phyloP scores from a whole-genome alignment of 2,329 filamentous ascomycete species.

The Ilyonectria robusta region DNA sequence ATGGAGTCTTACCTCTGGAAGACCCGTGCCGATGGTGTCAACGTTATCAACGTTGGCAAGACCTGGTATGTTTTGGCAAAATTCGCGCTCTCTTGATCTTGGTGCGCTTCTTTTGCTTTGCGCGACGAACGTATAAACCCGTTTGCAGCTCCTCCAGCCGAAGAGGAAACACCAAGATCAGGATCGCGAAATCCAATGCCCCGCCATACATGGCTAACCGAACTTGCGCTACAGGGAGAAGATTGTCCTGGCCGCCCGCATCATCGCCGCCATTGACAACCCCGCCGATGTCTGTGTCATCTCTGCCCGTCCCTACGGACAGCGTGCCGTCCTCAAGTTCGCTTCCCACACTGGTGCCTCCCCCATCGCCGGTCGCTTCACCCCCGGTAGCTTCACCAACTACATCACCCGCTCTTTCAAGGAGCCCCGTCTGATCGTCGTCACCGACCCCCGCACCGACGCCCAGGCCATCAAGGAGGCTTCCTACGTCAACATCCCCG shows the following conservation, averaged over 20 bases:
- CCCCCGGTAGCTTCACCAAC: constrained; percentile 99
- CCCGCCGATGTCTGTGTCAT: constrained; percentile 99
- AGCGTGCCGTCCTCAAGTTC: constrained; percentile 99
- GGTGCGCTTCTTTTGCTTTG: not conserved
- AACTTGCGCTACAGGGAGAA: constrained; percentile 82
- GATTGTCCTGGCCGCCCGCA: constrained; percentile 98
- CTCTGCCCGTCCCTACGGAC: constrained; percentile 98
- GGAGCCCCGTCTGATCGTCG: constrained; percentile 99
- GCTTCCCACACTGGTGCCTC: constrained; percentile 97
- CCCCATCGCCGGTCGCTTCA: constrained; percentile 99
- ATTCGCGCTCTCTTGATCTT: constrained; percentile 15
- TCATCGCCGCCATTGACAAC: constrained; percentile 99
- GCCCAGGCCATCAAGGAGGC: constrained; percentile 99
- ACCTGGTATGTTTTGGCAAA: constrained; percentile 81
- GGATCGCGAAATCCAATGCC: constrained; percentile 32
- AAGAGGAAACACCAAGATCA: constrained; percentile 36
- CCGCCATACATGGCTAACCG: constrained; percentile 38
- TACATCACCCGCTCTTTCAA: constrained; percentile 99
- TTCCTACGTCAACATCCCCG: constrained; percentile 99
- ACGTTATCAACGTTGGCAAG: constrained; percentile 99
- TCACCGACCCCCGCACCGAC: constrained; percentile 99
- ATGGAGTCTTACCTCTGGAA: constrained; percentile 99
- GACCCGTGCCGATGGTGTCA: constrained; percentile 98
- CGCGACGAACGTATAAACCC: constrained; percentile 4
- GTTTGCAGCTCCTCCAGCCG: constrained; percentile 4